These are phyloP conservation scores for Letharia lupina DNA, from an alignment of 495 filamentous ascomycete species.

Conservation along the genomic window DNA sequence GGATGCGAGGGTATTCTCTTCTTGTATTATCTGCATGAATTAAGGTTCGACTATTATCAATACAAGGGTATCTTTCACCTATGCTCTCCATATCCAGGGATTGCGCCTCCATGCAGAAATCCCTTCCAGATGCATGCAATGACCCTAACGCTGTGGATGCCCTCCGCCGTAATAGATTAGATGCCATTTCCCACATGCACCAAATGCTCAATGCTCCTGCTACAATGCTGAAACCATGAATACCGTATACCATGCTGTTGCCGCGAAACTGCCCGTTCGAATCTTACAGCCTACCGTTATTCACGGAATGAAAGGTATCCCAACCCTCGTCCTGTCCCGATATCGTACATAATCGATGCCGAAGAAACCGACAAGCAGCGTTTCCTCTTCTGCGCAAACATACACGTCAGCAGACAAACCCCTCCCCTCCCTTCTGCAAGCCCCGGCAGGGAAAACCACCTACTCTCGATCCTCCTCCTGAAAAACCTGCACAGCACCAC, in stretches of 20 bases:
- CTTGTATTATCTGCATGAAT: background rate
- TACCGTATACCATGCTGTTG: background rate
- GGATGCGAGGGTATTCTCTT: background rate
- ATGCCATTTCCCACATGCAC: background rate
- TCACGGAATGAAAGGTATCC: conserved; percentile 62
- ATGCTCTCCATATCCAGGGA: background rate
- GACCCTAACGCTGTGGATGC: background rate
- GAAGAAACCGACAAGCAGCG: conserved; percentile 70
- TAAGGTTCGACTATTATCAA: background rate
- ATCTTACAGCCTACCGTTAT: background rate
- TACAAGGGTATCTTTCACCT: background rate
- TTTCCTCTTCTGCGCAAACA: conserved; percentile 59
- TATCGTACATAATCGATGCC: conserved; percentile 73
- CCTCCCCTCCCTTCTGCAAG: background rate
- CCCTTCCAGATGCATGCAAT: background rate
- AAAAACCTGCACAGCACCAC: conserved; percentile 83
- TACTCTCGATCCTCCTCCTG: conserved; percentile 54
- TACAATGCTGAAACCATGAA: background rate
- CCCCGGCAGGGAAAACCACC: conserved; percentile 27
- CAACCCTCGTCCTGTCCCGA: conserved; percentile 53
- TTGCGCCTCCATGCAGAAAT: background rate
- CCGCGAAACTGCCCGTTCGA: background rate
- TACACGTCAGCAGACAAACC: background rate
- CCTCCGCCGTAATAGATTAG: background rate
- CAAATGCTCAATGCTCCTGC: background rate